Percentiles rank a stretch among this genome's conserved stretches.
Conservation (phyloP, 371 early-diverging fungal species). For the Mucor plumbeus region DNA sequence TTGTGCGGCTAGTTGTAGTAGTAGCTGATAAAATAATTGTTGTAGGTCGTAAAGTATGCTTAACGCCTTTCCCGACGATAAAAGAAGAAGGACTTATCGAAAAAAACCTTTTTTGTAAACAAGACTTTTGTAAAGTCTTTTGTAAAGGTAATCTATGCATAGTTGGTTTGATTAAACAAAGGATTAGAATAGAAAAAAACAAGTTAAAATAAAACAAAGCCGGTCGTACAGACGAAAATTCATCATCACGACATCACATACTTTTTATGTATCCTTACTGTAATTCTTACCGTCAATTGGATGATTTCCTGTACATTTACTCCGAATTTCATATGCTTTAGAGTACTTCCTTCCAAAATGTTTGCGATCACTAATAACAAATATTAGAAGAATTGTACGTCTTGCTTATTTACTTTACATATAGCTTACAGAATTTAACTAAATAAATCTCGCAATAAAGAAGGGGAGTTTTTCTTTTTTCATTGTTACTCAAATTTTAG, state of each 20-base stretch:
- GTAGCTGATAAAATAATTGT: background rate
- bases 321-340: no score
- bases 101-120: background rate
- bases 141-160: slow-evolving; percentile 14
- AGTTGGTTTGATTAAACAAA: background rate
- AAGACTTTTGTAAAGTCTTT: background rate
- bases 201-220: background rate
- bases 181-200: background rate
- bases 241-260: slow-evolving; percentile 1
- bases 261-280: no score
- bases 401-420: no score
- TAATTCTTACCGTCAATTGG: no score
- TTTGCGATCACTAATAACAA: no score
- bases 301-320: no score
- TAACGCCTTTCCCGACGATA: background rate
- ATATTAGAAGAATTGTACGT: no score
- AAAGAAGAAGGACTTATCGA: background rate
- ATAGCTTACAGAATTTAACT: no score
- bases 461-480: no score
- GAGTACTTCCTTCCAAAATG: no score
- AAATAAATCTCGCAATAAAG: no score
- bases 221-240: slow-evolving; percentile 2
- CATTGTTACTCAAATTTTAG: no score
- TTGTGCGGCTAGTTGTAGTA: background rate
- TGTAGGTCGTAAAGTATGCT: background rate